Conservation (phyloP, 306 rosid species). For the Quercus engelmannii region DNA sequence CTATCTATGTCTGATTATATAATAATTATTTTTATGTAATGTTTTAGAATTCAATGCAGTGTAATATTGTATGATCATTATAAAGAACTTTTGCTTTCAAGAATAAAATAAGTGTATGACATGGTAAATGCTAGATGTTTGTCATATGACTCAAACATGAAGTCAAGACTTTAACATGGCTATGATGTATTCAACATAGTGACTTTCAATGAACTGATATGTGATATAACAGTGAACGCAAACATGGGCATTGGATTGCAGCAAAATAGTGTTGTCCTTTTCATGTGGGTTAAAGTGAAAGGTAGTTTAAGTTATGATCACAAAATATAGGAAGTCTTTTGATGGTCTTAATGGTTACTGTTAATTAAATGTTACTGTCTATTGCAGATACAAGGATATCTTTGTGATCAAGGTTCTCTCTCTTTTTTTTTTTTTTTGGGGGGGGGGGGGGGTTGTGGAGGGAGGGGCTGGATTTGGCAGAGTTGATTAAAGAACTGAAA, state of each 20-base stretch:
- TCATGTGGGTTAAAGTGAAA: not conserved
- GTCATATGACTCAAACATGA: not conserved
- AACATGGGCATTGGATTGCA: not conserved
- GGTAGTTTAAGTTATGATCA: not conserved
- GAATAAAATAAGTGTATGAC: not conserved
- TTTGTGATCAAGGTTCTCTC: not conserved
- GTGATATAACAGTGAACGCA: not conserved
- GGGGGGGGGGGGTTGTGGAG: not conserved
- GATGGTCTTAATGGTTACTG: not conserved
- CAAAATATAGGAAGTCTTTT: not conserved
- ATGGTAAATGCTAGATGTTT: not conserved
- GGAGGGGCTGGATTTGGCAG: not conserved
- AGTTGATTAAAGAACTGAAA: not conserved
- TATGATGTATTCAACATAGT: not conserved
- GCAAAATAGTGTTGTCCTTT: not conserved
- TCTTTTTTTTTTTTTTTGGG: not conserved
- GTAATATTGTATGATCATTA: not conserved
- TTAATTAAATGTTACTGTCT: not conserved
- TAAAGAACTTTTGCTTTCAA: not conserved
- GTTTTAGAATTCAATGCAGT: not conserved
- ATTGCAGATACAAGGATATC: not conserved
- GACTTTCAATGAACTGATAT: not conserved
- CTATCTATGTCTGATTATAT: too few species aligned
- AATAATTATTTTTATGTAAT: not conserved
- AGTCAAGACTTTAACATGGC: not conserved